A percentile compares a stretch with the other conserved stretches of the same genome.
phyloP scores from a whole-genome alignment of 495 filamentous ascomycete genomes.

The Parathielavia hyrcaniae region DNA sequence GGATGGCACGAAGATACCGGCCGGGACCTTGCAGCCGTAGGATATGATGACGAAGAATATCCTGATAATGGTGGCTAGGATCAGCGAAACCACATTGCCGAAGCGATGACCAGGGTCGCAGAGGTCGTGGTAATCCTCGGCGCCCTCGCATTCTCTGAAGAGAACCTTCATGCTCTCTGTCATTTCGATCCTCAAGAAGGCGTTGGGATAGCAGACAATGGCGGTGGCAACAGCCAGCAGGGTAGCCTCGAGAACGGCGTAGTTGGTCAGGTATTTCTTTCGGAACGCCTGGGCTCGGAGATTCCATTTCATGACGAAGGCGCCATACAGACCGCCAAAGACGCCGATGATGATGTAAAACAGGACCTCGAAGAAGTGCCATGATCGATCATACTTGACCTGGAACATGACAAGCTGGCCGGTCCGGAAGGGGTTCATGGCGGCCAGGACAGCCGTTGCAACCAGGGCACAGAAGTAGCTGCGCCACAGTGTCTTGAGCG shows the following conservation, averaged over 20 bases:
- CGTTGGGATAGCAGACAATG: slow-evolving; percentile 90
- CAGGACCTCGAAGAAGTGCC: slow-evolving; percentile 95
- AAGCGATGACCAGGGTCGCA: slow-evolving; percentile 76
- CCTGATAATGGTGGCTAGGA: slow-evolving; percentile 73
- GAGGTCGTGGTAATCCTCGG: slow-evolving; percentile 83
- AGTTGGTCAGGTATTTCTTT: slow-evolving; percentile 83
- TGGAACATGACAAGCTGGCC: slow-evolving; percentile 99
- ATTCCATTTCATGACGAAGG: slow-evolving; percentile 99
- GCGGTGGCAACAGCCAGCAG: slow-evolving; percentile 78
- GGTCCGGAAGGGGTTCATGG: slow-evolving; percentile 96
- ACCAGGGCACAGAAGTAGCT: slow-evolving; percentile 98
- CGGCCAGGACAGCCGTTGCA: slow-evolving; percentile 86
- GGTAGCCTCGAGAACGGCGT: slow-evolving; percentile 83
- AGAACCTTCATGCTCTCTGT: slow-evolving; percentile 98
- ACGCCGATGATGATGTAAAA: slow-evolving; percentile 90
- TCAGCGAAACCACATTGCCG: slow-evolving; percentile 71
- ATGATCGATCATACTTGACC: slow-evolving; percentile 88
- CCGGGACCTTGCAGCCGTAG: slow-evolving; percentile 96
- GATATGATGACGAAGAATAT: slow-evolving; percentile 88
- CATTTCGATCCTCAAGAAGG: slow-evolving; percentile 96
- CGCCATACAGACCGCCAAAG: slow-evolving; percentile 92
- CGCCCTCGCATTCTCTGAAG: slow-evolving; percentile 90
- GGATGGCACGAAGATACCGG: slow-evolving; percentile 94
- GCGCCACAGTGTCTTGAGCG: slow-evolving; percentile 94
- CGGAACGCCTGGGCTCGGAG: slow-evolving; percentile 83